phyloP scores from a whole-genome alignment of 176 grass and related monocot genomes.

The Eleusine indica region DNA sequence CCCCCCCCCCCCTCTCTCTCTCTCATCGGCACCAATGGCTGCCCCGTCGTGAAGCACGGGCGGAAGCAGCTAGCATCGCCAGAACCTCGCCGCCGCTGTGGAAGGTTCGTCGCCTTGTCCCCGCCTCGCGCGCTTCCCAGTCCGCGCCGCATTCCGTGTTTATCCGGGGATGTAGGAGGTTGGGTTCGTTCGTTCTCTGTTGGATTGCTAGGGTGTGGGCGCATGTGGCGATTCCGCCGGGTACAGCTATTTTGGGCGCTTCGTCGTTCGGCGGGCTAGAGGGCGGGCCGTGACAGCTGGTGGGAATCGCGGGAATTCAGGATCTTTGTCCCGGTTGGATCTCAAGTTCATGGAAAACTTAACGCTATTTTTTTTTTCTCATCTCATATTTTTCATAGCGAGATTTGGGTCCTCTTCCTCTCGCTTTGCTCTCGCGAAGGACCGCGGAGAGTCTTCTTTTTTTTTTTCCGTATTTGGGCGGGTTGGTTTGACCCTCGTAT shows the following conservation, averaged over 20 bases:
- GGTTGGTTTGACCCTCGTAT: slow-evolving; percentile 28
- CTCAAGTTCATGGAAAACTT: slow-evolving; percentile 19
- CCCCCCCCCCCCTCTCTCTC: not conserved
- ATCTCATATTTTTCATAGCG: not conserved
- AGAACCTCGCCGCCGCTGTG: not conserved
- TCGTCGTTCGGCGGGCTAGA: not conserved
- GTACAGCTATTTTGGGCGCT: slow-evolving; percentile 30
- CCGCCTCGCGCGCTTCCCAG: not conserved
- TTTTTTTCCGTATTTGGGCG: slow-evolving; percentile 9
- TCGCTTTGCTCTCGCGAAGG: not conserved
- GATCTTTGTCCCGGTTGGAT: slow-evolving; percentile 30
- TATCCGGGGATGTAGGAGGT: not conserved
- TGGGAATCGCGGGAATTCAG: slow-evolving; percentile 23
- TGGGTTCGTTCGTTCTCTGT: slow-evolving; percentile 15
- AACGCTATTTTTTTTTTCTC: not conserved
- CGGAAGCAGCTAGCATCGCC: not conserved
- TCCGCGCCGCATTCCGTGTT: slow-evolving; percentile 27
- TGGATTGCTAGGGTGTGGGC: not conserved
- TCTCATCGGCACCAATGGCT: slow-evolving; percentile 17
- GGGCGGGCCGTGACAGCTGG: not conserved
- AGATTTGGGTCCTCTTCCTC: slow-evolving; percentile 34
- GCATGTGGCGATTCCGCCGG: not conserved
- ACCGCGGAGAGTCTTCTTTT: not conserved
- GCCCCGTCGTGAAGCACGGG: slow-evolving; percentile 10
- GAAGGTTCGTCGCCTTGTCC: slow-evolving; percentile 32